Percentiles rank a stretch among this genome's conserved stretches.
Conservation (phyloP, 208 protist genomes). For the Acanthamoeba healyi region DNA sequence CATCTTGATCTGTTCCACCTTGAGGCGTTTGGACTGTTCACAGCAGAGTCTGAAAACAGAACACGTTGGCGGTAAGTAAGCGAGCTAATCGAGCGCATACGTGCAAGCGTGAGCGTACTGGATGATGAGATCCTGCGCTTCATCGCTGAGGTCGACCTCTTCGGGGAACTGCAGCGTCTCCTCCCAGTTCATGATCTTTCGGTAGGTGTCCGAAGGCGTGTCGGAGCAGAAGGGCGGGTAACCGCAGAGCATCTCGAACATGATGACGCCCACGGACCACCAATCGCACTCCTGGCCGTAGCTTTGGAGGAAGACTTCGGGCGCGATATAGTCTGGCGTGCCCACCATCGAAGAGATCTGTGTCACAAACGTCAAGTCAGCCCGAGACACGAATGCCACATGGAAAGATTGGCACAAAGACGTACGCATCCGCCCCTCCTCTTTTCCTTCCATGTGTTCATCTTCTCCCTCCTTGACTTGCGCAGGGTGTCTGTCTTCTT, state of each 20-base stretch:
- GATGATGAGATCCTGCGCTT: constrained; percentile 95
- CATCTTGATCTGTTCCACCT: constrained; percentile 76
- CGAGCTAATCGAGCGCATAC: background rate
- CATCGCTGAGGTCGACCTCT: constrained; percentile 91
- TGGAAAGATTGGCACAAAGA: background rate
- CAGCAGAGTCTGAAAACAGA: constrained; percentile 20
- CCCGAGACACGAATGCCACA: background rate
- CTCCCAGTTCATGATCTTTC: constrained; percentile 96
- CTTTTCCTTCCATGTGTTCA: constrained; percentile 71
- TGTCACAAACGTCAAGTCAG: background rate
- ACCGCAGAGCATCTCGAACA: constrained; percentile 97
- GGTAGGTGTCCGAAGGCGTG: constrained; percentile 93
- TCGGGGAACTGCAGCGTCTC: constrained; percentile 94
- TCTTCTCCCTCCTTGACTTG: constrained; percentile 68
- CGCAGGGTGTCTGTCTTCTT: constrained; percentile 57
- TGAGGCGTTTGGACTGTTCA: constrained; percentile 63
- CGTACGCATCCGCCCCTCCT: constrained; percentile 34
- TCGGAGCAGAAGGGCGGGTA: constrained; percentile 97
- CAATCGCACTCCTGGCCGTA: constrained; percentile 98
- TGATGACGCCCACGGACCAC: constrained; percentile 98
- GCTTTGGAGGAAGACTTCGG: constrained; percentile 94
- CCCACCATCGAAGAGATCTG: constrained; percentile 86
- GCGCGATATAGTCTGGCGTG: constrained; percentile 97
- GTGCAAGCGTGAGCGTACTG: constrained; percentile 36
- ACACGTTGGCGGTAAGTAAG: background rate